Evolutionary conservation across 2,329 filamentous ascomycete species (phyloP).

Genomic region (Fusarium newnesense): DNA sequence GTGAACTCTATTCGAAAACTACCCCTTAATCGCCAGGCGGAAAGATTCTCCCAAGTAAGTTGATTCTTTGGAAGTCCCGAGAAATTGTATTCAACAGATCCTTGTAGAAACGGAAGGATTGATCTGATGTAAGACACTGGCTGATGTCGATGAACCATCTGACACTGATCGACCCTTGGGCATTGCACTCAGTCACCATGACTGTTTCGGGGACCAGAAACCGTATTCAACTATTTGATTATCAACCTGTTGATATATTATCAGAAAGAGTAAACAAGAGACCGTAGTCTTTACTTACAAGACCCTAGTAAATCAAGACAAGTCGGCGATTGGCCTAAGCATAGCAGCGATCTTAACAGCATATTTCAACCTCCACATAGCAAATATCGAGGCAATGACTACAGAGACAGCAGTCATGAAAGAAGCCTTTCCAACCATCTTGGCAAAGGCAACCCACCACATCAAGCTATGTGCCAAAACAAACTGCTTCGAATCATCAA

Average conservation of each 20-base stretch:
- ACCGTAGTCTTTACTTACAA: neutral
- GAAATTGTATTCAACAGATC: rapidly evolving
- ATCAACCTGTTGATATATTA: rapidly evolving
- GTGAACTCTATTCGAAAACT: neutral
- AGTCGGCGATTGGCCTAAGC: neutral
- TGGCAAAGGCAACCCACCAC: slow-evolving; percentile 34
- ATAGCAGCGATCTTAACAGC: neutral
- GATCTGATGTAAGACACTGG: too few relatives aligned
- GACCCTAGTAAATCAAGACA: neutral
- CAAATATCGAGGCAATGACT: slow-evolving; percentile 19
- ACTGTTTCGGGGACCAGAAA: neutral
- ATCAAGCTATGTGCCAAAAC: slow-evolving; percentile 25
- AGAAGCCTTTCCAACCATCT: slow-evolving; percentile 22
- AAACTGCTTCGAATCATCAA: slow-evolving; percentile 27
- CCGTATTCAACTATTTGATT: neutral
- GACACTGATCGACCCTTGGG: too few relatives aligned
- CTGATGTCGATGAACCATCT: neutral
- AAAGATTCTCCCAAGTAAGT: rapidly evolving
- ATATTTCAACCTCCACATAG: slow-evolving; percentile 20
- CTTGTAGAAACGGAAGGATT: neutral
- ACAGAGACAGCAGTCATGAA: slow-evolving; percentile 9
- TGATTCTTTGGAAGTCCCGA: rapidly evolving
- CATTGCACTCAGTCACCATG: neutral
- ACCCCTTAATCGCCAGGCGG: neutral
- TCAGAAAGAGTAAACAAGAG: neutral